A percentile compares a stretch with the other conserved stretches of the same genome.
Conservation (phyloP, 1,284 basidiomycete species). For the Ceratobasidium sp. region DNA sequence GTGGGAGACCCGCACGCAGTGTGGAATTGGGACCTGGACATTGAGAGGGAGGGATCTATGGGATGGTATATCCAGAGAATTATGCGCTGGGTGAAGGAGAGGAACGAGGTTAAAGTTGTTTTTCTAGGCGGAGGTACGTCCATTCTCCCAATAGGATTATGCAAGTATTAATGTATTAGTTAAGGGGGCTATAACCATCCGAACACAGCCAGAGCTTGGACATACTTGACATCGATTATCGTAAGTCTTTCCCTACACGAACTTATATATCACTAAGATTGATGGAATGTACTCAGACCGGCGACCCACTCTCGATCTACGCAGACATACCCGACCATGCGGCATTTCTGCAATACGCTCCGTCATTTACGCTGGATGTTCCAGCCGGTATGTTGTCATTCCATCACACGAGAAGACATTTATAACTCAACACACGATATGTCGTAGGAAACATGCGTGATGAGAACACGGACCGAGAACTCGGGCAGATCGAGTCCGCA, state of each 20-base stretch:
- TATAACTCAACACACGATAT: not conserved
- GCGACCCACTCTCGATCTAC: constrained; percentile 64
- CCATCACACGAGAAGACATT: not conserved
- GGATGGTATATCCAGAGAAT: constrained; percentile 75
- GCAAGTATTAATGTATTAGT: constrained; percentile 45
- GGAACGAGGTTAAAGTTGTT: constrained; percentile 62
- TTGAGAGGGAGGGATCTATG: constrained; percentile 64
- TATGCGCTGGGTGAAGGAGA: constrained; percentile 60
- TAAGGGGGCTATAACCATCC: constrained; percentile 82
- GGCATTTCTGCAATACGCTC: constrained; percentile 74
- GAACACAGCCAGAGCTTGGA: constrained; percentile 87
- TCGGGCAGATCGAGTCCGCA: constrained; percentile 49
- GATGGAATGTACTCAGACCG: constrained; percentile 57
- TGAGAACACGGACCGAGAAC: constrained; percentile 69
- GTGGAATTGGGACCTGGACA: constrained; percentile 80
- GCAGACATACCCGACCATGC: constrained; percentile 76
- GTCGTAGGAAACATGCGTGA: constrained; percentile 74
- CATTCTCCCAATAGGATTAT: constrained; percentile 13
- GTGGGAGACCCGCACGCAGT: constrained; percentile 82
- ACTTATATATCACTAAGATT: not conserved
- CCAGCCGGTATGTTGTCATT: constrained; percentile 54
- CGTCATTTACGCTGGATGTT: constrained; percentile 82
- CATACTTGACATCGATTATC: constrained; percentile 78
- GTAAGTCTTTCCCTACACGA: constrained; percentile 57
- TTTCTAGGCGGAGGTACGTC: constrained; percentile 72